Conservation (phyloP, 441 rosid genomes). For the Erodium moschatum region DNA sequence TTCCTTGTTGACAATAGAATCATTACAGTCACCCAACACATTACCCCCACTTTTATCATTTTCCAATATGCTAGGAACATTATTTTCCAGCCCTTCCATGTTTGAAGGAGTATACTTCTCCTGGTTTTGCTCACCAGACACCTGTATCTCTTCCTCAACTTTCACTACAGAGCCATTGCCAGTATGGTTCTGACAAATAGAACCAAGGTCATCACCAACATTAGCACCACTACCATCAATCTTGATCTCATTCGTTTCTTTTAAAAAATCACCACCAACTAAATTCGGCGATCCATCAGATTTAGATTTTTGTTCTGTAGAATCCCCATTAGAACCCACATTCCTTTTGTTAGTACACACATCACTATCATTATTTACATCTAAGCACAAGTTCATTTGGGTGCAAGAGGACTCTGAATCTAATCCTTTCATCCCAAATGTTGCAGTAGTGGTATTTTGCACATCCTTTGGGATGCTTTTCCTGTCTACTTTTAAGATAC, state of each 20-base stretch:
- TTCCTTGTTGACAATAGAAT: conserved; percentile 31
- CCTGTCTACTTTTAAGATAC: conserved; percentile 34
- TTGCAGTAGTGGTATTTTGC: conserved; percentile 28
- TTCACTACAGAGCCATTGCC: conserved; percentile 30
- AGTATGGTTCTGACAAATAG: conserved; percentile 29
- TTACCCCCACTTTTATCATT: too few relatives aligned
- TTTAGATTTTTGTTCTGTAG: conserved; percentile 32
- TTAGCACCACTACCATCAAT: conserved; percentile 26
- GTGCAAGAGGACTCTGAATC: conserved; percentile 67
- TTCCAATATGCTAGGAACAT: conserved; percentile 22
- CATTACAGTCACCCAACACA: neutral
- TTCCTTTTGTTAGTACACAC: conserved; percentile 30
- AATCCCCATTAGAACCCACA: conserved; percentile 38
- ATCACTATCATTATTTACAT: conserved; percentile 45
- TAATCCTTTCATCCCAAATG: conserved; percentile 37
- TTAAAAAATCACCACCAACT: conserved; percentile 34
- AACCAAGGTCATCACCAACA: conserved; percentile 24
- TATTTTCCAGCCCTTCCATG: conserved; percentile 31
- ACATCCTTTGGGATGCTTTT: conserved; percentile 33
- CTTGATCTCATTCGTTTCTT: conserved; percentile 38
- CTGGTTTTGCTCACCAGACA: conserved; percentile 39
- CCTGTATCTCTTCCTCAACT: conserved; percentile 39
- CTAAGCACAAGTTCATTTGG: conserved; percentile 41
- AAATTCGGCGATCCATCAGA: conserved; percentile 33
- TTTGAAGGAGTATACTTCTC: conserved; percentile 31